These are phyloP conservation scores for Fusarium cicatricum DNA, from an alignment of 2,329 filamentous ascomycete genomes.

Conservation along the genomic window DNA sequence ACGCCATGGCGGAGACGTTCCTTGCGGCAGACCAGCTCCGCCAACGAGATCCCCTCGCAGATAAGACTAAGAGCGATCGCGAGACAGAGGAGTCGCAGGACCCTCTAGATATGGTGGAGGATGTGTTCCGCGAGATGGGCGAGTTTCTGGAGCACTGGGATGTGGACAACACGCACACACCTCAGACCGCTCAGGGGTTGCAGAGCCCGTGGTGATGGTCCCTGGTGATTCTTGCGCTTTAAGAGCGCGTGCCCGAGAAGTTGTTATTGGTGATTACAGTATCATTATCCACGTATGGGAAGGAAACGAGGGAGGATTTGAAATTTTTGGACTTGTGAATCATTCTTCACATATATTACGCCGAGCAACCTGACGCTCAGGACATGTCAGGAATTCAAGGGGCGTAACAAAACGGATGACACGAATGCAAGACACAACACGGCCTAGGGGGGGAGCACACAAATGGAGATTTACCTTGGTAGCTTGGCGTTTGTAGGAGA, in stretches of 20 bases:
- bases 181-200: conserved; percentile 26
- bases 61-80: conserved; percentile 14
- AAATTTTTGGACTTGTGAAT: background rate
- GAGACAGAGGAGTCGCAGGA: conserved; percentile 41
- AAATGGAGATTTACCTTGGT: conserved; percentile 10
- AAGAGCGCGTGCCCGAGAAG: background rate
- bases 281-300: background rate
- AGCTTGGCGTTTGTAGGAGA: conserved; percentile 23
- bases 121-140: conserved; percentile 49
- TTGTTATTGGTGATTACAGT: no score
- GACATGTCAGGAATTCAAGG: conserved; percentile 23
- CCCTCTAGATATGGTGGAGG: conserved; percentile 48
- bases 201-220: conserved; percentile 42
- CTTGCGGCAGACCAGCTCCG: conserved; percentile 36
- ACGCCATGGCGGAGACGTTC: conserved; percentile 40
- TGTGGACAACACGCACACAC: conserved; percentile 39
- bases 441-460: background rate
- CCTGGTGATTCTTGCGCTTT: background rate
- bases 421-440: conserved; percentile 7
- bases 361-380: conserved; percentile 4
- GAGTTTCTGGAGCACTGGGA: conserved; percentile 48
- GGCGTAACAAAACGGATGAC: conserved; percentile 5
- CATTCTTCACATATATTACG: conserved; percentile 2
- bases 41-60: conserved; percentile 5
- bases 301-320: background rate